Evolutionary conservation across 331 rosid species (phyloP).

Genomic region (Rhamnella rubrinervis): DNA sequence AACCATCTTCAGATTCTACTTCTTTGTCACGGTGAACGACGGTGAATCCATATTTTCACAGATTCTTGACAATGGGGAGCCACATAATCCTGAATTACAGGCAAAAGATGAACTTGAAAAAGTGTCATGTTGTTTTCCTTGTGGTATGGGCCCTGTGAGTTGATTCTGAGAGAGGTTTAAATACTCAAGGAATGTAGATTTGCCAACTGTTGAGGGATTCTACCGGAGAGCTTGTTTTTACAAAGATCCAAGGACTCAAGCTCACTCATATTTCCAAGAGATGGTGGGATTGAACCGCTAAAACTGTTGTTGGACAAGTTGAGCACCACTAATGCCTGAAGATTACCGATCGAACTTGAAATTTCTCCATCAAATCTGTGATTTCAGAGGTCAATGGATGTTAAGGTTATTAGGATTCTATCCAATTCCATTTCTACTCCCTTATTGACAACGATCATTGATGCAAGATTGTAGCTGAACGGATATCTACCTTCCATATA

Average conservation of each 20-base stretch:
- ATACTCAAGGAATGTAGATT: slow-evolving; percentile 12
- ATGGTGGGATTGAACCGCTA: slow-evolving; percentile 2
- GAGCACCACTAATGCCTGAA: not conserved
- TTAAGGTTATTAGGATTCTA: too few relatives aligned
- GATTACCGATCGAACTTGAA: not conserved
- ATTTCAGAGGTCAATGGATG: too few relatives aligned
- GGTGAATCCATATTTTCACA: not conserved
- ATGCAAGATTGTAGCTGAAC: too few relatives aligned
- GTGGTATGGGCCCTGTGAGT: not conserved
- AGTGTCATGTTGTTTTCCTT: not conserved
- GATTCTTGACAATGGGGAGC: slow-evolving; percentile 5
- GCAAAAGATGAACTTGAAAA: not conserved
- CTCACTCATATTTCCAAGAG: not conserved
- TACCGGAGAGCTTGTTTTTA: slow-evolving; percentile 3
- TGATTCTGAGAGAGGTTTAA: slow-evolving; percentile 9
- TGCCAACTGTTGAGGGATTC: not conserved
- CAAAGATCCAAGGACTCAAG: slow-evolving; percentile 27
- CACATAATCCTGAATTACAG: slow-evolving; percentile 21
- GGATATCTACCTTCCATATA: too few relatives aligned
- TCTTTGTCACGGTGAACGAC: too few relatives aligned
- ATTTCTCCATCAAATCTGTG: not conserved
- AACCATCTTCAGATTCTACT: too few relatives aligned
- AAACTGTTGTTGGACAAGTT: slow-evolving; percentile 13
- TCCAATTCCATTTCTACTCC: too few relatives aligned
- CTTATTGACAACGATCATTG: too few relatives aligned